These are phyloP conservation scores for Ascochyta lentis DNA, from an alignment of 2,329 filamentous ascomycete species.

Conservation along the genomic window DNA sequence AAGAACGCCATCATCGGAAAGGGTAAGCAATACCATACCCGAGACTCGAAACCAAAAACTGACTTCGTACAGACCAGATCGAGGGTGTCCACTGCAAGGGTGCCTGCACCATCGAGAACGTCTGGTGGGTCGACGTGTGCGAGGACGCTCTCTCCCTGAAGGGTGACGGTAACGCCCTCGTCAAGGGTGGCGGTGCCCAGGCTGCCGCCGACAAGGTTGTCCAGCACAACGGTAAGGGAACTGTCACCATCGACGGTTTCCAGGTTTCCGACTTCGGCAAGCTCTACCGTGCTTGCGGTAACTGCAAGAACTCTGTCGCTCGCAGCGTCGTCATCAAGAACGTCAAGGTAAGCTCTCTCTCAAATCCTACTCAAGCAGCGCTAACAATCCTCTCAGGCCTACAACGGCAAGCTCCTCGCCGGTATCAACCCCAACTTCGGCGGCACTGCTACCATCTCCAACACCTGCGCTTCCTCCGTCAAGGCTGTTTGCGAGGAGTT, in stretches of 20 bases:
- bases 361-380: constrained; percentile 23
- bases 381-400: constrained; percentile 26
- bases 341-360: constrained; percentile 49
- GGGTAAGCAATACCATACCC: constrained; percentile 24
- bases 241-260: constrained; percentile 49
- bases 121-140: constrained; percentile 55
- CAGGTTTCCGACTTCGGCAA: constrained; percentile 48
- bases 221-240: constrained; percentile 50
- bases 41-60: neutral
- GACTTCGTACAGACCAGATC: constrained; percentile 44
- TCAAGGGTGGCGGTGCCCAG: constrained; percentile 52
- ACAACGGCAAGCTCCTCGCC: constrained; percentile 52
- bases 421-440: constrained; percentile 62
- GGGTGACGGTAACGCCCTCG: constrained; percentile 45
- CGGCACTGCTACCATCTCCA: constrained; percentile 56
- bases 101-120: constrained; percentile 56
- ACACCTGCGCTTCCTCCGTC: constrained; percentile 36
- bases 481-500: constrained; percentile 47
- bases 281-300: constrained; percentile 58
- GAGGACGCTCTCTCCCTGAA: constrained; percentile 50
- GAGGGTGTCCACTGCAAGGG: constrained; percentile 62
- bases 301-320: constrained; percentile 56
- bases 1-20: constrained; percentile 64
- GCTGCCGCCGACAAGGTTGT: constrained; percentile 52
- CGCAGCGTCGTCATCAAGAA: constrained; percentile 56